These are phyloP conservation scores for Chlamydomonas incerta DNA, from an alignment of 139 green algal genomes.

Conservation along the genomic window DNA sequence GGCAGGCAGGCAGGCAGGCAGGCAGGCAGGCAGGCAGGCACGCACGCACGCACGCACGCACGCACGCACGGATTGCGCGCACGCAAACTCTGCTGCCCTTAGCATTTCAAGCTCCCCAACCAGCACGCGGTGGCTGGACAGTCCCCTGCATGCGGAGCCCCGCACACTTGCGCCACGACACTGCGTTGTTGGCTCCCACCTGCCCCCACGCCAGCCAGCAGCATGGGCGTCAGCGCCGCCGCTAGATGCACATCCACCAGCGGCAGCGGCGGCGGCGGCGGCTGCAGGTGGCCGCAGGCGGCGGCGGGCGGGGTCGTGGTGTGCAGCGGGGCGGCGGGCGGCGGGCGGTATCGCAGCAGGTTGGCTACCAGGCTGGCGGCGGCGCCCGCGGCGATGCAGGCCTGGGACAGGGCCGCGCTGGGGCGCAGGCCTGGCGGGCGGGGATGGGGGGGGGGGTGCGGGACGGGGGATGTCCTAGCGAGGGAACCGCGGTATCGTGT, in stretches of 20 bases:
- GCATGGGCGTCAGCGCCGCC: slow-evolving; percentile 47
- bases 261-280: background rate
- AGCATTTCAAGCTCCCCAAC: no score
- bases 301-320: no score
- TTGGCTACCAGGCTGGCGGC: slow-evolving; percentile 34
- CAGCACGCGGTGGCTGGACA: no score
- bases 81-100: no score
- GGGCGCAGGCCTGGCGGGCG: slow-evolving; percentile 49
- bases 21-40: no score
- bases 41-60: no score
- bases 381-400: slow-evolving; percentile 57
- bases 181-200: slow-evolving; percentile 25
- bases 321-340: no score
- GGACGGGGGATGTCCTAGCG: background rate
- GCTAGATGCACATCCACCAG: slow-evolving; percentile 56
- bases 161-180: no score
- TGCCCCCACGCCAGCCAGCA: slow-evolving; percentile 55
- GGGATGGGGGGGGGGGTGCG: background rate
- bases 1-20: no score
- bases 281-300: no score
- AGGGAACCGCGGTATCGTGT: background rate
- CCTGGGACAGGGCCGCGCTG: slow-evolving; percentile 57
- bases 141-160: no score
- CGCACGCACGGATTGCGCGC: no score
- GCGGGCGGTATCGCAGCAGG: slow-evolving; percentile 30